A percentile compares a stretch with the other conserved stretches of the same genome.
These are phyloP conservation scores for Lecanicillium sp. DNA, from an alignment of 2,329 filamentous ascomycete species.

Conservation along the genomic window DNA sequence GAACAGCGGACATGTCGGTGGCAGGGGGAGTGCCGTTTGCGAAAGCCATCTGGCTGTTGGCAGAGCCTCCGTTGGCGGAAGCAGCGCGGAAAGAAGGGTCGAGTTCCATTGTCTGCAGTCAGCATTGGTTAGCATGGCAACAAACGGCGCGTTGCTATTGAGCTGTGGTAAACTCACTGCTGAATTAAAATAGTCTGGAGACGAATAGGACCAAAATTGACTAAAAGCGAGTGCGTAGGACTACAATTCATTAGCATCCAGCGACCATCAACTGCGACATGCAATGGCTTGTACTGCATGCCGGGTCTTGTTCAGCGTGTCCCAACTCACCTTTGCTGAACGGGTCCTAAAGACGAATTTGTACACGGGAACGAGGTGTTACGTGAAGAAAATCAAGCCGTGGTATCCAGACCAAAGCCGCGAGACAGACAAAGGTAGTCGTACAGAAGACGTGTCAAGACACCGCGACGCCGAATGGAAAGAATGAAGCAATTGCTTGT, in stretches of 20 bases:
- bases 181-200: slow-evolving; percentile 3
- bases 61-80: slow-evolving; percentile 22
- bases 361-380: too few relatives aligned
- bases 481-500: slow-evolving; percentile 7
- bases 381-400: too few relatives aligned
- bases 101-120: slow-evolving; percentile 21
- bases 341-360: too few relatives aligned
- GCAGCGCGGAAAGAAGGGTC: slow-evolving; percentile 22
- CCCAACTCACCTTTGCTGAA: too few relatives aligned
- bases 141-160: too few relatives aligned
- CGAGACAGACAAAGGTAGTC: slow-evolving; percentile 7
- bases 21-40: slow-evolving; percentile 31
- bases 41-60: slow-evolving; percentile 25
- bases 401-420: slow-evolving; percentile 8
- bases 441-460: slow-evolving; percentile 8
- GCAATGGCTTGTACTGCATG: too few relatives aligned
- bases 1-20: slow-evolving; percentile 26
- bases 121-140: background rate
- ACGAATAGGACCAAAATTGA: too few relatives aligned
- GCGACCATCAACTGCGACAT: too few relatives aligned
- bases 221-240: too few relatives aligned
- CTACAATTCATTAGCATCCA: too few relatives aligned
- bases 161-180: slow-evolving; percentile 8
- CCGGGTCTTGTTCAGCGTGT: too few relatives aligned
- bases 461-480: slow-evolving; percentile 8